These are phyloP conservation scores for Rhinocladiella similis DNA, from an alignment of 2,329 filamentous ascomycete genomes.

Conservation along the genomic window DNA sequence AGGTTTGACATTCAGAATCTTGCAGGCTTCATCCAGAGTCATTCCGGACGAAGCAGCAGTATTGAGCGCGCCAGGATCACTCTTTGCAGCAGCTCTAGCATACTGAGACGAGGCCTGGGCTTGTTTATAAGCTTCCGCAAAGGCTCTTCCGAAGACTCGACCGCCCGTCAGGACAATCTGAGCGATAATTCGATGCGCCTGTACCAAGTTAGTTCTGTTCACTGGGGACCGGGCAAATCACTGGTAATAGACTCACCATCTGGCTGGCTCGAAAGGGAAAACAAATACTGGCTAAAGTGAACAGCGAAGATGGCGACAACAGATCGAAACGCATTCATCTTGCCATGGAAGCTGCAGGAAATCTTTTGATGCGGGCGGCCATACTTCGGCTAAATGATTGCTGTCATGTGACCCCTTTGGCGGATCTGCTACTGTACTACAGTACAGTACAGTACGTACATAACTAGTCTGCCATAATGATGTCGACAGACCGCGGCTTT, in stretches of 20 bases:
- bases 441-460: no score
- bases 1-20: conserved; percentile 93
- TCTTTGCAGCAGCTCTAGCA: conserved; percentile 68
- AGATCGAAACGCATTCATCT: neutral
- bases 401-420: neutral
- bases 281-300: neutral
- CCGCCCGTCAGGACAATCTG: conserved; percentile 89
- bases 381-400: conserved; percentile 2
- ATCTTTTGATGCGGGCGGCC: conserved; percentile 13
- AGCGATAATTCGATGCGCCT: conserved; percentile 94
- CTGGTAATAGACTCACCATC: conserved; percentile 14
- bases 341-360: conserved; percentile 13
- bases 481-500: neutral
- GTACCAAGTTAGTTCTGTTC: conserved; percentile 13
- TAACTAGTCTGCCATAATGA: no score
- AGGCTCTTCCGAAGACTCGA: conserved; percentile 89
- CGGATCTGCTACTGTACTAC: no score
- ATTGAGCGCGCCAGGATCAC: conserved; percentile 47
- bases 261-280: neutral
- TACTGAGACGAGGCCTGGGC: conserved; percentile 84
- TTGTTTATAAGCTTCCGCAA: conserved; percentile 93
- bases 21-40: conserved; percentile 93
- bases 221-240: neutral
- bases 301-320: neutral
- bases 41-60: conserved; percentile 69